Evolutionary conservation across 1,284 basidiomycete species (phyloP).

Genomic region (Trametes polyzona): DNA sequence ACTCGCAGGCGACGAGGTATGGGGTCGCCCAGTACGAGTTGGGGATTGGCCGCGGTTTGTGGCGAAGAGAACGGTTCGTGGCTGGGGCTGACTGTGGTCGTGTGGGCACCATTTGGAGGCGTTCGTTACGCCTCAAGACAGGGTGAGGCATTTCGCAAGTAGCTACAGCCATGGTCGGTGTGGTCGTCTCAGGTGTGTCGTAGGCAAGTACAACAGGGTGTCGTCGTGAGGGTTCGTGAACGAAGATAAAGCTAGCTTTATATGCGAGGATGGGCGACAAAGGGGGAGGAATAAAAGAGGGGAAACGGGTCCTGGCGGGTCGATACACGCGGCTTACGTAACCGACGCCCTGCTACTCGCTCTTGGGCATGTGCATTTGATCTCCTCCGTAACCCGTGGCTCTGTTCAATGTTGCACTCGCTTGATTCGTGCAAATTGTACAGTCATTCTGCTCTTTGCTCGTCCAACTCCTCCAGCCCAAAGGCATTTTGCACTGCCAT

Average conservation of each 20-base stretch:
- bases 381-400: background rate
- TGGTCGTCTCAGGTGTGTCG: too few species aligned
- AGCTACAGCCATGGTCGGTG: conserved; percentile 25
- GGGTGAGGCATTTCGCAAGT: conserved; percentile 23
- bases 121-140: conserved; percentile 7
- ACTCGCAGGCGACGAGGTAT: conserved; percentile 74
- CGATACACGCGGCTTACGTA: conserved; percentile 2
- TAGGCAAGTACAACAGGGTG: too few species aligned
- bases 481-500: background rate
- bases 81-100: conserved; percentile 11
- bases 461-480: too few species aligned
- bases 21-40: conserved; percentile 83
- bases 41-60: conserved; percentile 61
- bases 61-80: conserved; percentile 16
- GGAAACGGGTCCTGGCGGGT: too few species aligned
- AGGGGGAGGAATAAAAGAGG: conserved; percentile 9
- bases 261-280: conserved; percentile 8
- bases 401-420: too few species aligned
- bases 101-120: conserved; percentile 9
- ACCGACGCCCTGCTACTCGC: background rate
- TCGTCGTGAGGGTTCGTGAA: conserved; percentile 3
- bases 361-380: background rate
- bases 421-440: too few species aligned
- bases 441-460: too few species aligned
- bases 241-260: conserved; percentile 16